Evolutionary conservation across 805 yeast genomes (phyloP).

Genomic region (Danielozyma ontarioensis): DNA sequence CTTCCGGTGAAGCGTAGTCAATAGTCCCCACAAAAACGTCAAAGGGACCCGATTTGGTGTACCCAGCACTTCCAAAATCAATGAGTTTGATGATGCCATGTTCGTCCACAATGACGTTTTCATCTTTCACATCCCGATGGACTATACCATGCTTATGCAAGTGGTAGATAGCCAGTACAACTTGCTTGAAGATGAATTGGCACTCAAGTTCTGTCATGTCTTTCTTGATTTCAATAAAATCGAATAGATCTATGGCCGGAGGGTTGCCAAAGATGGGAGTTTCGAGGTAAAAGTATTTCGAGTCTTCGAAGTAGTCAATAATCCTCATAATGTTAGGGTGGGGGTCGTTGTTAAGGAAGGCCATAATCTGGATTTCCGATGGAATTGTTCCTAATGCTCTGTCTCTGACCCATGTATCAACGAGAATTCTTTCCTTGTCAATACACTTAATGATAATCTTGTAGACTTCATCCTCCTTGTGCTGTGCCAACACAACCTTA

Average conservation of each 20-base stretch:
- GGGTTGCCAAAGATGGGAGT: slow-evolving; percentile 86
- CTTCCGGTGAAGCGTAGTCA: slow-evolving; percentile 98
- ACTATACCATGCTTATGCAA: slow-evolving; percentile 82
- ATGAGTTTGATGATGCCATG: slow-evolving; percentile 78
- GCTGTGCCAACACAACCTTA: slow-evolving; percentile 76
- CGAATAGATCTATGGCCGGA: slow-evolving; percentile 91
- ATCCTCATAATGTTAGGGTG: slow-evolving; percentile 86
- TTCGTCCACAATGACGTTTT: slow-evolving; percentile 82
- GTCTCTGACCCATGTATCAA: slow-evolving; percentile 97
- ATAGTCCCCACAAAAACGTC: slow-evolving; percentile 97
- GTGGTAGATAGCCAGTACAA: slow-evolving; percentile 73
- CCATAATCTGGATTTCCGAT: slow-evolving; percentile 91
- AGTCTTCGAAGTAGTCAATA: slow-evolving; percentile 91
- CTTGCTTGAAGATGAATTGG: slow-evolving; percentile 70
- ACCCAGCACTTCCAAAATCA: slow-evolving; percentile 95
- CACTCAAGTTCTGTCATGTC: slow-evolving; percentile 79
- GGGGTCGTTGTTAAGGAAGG: slow-evolving; percentile 67
- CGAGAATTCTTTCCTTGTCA: slow-evolving; percentile 85
- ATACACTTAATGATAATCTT: slow-evolving; percentile 82
- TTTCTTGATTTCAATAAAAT: slow-evolving; percentile 79
- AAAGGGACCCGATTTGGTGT: slow-evolving; percentile 85
- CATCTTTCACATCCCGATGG: slow-evolving; percentile 94
- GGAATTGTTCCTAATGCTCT: slow-evolving; percentile 89
- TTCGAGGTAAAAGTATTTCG: slow-evolving; percentile 81
- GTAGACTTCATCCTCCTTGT: slow-evolving; percentile 56